Base-by-base conservation (phyloP, 768 basidiomycete species). In the Mycena vulgaris region DNA sequence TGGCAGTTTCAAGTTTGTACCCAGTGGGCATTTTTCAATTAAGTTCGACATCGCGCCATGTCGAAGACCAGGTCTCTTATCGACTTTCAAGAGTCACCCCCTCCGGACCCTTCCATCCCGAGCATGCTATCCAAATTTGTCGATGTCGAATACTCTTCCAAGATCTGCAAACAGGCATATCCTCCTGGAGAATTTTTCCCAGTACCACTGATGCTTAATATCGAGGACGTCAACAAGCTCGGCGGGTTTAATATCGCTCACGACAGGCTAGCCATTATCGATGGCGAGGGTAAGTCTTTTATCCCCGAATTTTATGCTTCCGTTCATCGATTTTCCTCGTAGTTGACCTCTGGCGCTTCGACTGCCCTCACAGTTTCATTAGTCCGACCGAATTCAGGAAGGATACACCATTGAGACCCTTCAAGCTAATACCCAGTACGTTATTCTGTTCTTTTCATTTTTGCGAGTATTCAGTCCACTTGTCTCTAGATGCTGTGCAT, bases 201-300 rank as follows among this genome's bases (percentile, higher is more conserved):
- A 16, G 64, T 66, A 30, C 64, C 64, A 49, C 45, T 56, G 47
- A 13, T 66, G 55, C 64, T 56, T 35, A 66, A 58, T 57, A 23
- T 66, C 42, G 64, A 66, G 37, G 64, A 66, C 55, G 64, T 66
- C n/a, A n/a, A n/a, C n/a, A n/a, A n/a, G n/a, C n/a, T n/a, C n/a
- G n/a, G n/a, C n/a, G n/a, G n/a, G n/a, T n/a, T n/a, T n/a, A n/a
- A n/a, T n/a, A n/a, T n/a, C n/a, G n/a, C n/a, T n/a, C n/a, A n/a
- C n/a, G n/a, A n/a, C n/a, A n/a, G n/a, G n/a, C n/a, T n/a, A n/a
- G n/a, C n/a, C n/a, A n/a, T n/a, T n/a, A n/a, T n/a, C n/a, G n/a
- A n/a, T n/a, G n/a, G n/a, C n/a, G n/a, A n/a, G n/a, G n/a, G n/a
- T n/a, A n/a, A n/a, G n/a, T 64, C 56, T 66, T 64, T 33, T 30